Base-by-base conservation (phyloP, 2,329 filamentous ascomycete species). In the Neospermospora avenae region DNA sequence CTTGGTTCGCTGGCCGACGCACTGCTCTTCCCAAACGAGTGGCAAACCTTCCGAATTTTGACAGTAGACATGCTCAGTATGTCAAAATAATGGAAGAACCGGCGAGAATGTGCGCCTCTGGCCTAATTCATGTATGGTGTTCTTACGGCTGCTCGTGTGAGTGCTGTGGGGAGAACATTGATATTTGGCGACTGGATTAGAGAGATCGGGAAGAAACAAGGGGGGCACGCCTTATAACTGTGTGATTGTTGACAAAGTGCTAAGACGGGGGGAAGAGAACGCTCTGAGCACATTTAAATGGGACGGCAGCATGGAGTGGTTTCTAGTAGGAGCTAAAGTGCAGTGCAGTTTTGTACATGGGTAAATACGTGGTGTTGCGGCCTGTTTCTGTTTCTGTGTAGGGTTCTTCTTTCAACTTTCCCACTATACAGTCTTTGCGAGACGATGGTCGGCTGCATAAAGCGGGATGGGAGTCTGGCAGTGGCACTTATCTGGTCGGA, bases 1-100 rank as follows among this genome's bases (percentile, higher is more conserved):
- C 60, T 66, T 55, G 63, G 64, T 51, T 64, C 67, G 58, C 65
- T 69, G 55, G 58, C 55, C n/a, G 68, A 68, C 20, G 63, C 61
- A 59, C 66, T 69, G 60, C 58, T 64, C 20, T 69, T 67, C 16
- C 64, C n/a, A 58, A 65, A 60, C 10, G 67, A 69, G 16, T 67
- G 68, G 35, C 68, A 65, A 24, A 71, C 67, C 24, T 64, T 65
- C 42, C 68, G 67, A 63, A 70, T 68, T 16, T 24, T 56, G n/a
- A n/a, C n/a, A n/a, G 53, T 28, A 55, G 67, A 63, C 67, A 68
- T 68, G 54, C 28, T 46, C 8, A 16, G 6, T 24, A 4, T 39
- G 31, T 16, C 25, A 7, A n/a, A 52, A 8, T 1, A 20, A 18
- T 11, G 46, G 28, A 20, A 13, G 46, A n/a, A 34, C 16, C 13